Base-by-base conservation (phyloP, 148 eudicot genomes). In the Cornus florida region DNA sequence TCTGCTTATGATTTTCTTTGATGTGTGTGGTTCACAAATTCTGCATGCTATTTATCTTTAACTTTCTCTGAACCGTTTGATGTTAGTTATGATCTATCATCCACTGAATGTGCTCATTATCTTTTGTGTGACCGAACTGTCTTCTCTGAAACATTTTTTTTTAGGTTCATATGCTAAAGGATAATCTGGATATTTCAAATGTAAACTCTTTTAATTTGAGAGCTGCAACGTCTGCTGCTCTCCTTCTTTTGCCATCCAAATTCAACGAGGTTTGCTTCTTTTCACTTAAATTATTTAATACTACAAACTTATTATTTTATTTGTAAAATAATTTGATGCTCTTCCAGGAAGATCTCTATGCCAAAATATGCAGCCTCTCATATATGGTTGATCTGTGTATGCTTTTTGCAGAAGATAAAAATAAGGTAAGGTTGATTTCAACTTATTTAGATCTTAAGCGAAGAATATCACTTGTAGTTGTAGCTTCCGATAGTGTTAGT, bases 181-280 rank as follows among this genome's bases (percentile, higher is more conserved):
- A 93, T 86, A 88, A 68, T 80, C 72, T 88, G 86, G 98, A 87
- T 31, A 74, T 96, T 10, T 75, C 84, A 79, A 84, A 83, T 60
- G 64, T 89, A 57, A 96, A 96, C 85, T 72, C 86, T 31, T 81
- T 67, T 38, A 96, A 96, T 77, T 81, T 96, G 82, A 92, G 89
- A 84, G 97, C 93, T 73, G 98, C 98, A 74, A 84, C 90, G 62
- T 91, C 99, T 78, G 92, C 97, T 46, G 99, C 99, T 38, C 88
- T 96, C 76, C 89, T 96, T 2, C 86, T 28, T 28, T 28, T 28
- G 28, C 1, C 28, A 28, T 28, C 28, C 28, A 28, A 28, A 28
- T 28, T 28, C 28, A 28, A 28, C 1, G 28, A 28, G 28, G 28
- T 28, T 28, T 28, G 28, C 28, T 28, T 28, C 0, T 28, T 28